A percentile compares a stretch with the other conserved stretches of the same genome.
These are phyloP conservation scores for Prunus kanzakura DNA, from an alignment of 306 rosid species.

Conservation along the genomic window DNA sequence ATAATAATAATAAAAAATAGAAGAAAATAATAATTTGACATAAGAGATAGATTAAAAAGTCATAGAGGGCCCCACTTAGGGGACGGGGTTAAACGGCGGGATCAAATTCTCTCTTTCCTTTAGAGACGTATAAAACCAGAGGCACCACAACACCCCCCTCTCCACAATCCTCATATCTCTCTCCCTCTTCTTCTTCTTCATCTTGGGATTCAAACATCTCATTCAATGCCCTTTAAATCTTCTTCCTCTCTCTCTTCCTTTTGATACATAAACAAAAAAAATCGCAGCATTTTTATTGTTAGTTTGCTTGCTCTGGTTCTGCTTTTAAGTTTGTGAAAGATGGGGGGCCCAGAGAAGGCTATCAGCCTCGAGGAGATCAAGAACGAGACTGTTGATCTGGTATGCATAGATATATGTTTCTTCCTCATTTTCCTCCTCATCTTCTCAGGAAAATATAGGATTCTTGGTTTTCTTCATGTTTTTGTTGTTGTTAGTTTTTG, in stretches of 20 bases:
- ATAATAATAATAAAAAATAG: too few species aligned
- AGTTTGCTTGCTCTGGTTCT: neutral
- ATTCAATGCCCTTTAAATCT: slow-evolving; percentile 31
- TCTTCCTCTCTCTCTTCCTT: neutral
- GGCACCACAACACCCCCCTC: neutral
- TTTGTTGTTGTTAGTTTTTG: too few species aligned
- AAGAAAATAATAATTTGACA: neutral
- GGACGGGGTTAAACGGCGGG: slow-evolving; percentile 26
- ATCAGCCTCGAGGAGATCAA: slow-evolving; percentile 72
- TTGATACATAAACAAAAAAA: neutral
- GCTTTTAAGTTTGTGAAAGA: slow-evolving; percentile 6
- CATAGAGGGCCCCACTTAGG: slow-evolving; percentile 17
- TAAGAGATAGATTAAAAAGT: slow-evolving; percentile 9
- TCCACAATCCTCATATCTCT: neutral
- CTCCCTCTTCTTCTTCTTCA: neutral
- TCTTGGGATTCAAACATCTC: slow-evolving; percentile 44
- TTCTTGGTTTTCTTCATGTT: neutral
- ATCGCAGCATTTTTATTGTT: neutral
- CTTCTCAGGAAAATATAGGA: slow-evolving; percentile 3
- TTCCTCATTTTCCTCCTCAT: neutral
- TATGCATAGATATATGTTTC: slow-evolving; percentile 16
- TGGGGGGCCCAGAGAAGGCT: slow-evolving; percentile 39
- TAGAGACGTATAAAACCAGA: slow-evolving; percentile 25
- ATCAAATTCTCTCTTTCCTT: neutral
- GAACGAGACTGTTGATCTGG: slow-evolving; percentile 97